Base-by-base conservation (phyloP, 2,329 filamentous ascomycete genomes). In the Colletotrichum spaethianum region DNA sequence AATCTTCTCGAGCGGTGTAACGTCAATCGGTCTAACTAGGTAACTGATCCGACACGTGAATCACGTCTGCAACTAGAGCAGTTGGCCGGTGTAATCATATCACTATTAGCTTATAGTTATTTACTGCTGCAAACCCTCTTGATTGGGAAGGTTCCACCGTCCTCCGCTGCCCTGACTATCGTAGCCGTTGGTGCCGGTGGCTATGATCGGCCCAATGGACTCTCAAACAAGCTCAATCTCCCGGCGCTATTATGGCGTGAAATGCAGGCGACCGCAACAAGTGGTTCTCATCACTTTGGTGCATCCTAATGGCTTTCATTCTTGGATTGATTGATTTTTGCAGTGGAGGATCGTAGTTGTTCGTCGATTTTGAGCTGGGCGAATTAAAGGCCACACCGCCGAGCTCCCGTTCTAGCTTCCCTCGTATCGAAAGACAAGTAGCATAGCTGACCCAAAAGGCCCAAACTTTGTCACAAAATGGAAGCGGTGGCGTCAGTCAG, bases 161-260 rank as follows among this genome's bases (percentile, higher is more conserved):
- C 33, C n/a, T n/a, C 38, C 38, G 50, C 46, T 63, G 50, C 50
- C 56, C 64, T 63, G 63, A 68, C 63, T 56, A 68, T 59, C 42
- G 5, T 50, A 38, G 63, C 68, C 57, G 63, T 57, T 63, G 64
- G 26, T 63, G 42, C 63, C 57, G 68, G 64, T 57, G 56, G 40
- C 33, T n/a, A 36, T n/a, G 68, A 71, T 68, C 68, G 56, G 42
- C 68, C 67, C 68, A 71, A 63, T 68, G 12, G 57, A 63, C n/a
- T 36, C 68, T 68, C 64, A 33, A 71, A 68, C 57, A 57, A 71
- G 68, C 50, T 59, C 57, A 52, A 23, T 42, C 20, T 63, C 68
- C 68, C 56, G 68, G 57, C 68, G 57, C 64, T 71, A 68, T 57
- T 46, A 38, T 68, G 63, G 63, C 68, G 68, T 64, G 20, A 62